Percentiles rank a stretch among this genome's conserved stretches.
These are phyloP conservation scores for Termitomyces sp. DNA, from an alignment of 768 basidiomycete species.

Conservation along the genomic window DNA sequence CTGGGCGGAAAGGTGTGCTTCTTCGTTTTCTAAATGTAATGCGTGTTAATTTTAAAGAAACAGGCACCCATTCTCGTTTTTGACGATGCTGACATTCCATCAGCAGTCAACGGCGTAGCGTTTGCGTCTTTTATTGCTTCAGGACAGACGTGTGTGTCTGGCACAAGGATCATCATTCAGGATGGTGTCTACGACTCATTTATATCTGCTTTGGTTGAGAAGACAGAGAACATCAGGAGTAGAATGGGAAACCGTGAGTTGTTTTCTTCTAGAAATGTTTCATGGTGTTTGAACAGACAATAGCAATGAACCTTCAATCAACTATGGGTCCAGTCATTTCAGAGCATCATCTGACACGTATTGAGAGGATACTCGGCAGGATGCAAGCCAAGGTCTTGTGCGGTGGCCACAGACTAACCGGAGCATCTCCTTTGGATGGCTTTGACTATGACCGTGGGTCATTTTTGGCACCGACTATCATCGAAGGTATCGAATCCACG, in stretches of 20 bases:
- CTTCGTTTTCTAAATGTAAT: not conserved
- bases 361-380: slow-evolving; percentile 50
- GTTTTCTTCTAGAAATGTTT: not conserved
- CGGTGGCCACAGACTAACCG: slow-evolving; percentile 66
- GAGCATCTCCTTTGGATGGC: slow-evolving; percentile 58
- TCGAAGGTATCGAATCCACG: slow-evolving; percentile 47
- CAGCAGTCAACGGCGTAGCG: slow-evolving; percentile 79
- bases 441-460: slow-evolving; percentile 67
- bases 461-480: slow-evolving; percentile 80
- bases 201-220: slow-evolving; percentile 54
- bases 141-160: slow-evolving; percentile 90
- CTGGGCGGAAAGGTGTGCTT: slow-evolving; percentile 74
- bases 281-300: not conserved
- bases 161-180: slow-evolving; percentile 78
- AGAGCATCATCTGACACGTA: slow-evolving; percentile 53
- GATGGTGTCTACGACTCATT: slow-evolving; percentile 65
- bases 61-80: slow-evolving; percentile 82
- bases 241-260: slow-evolving; percentile 76
- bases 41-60: not conserved
- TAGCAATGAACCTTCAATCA: slow-evolving; percentile 65
- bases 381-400: slow-evolving; percentile 45
- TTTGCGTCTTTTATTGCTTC: slow-evolving; percentile 85
- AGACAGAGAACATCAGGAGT: slow-evolving; percentile 54
- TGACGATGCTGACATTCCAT: slow-evolving; percentile 65
- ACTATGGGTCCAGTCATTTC: slow-evolving; percentile 85